A percentile compares a stretch with the other conserved stretches of the same genome.
Evolutionary conservation across 495 filamentous ascomycete genomes (phyloP).

Genomic region (Acidiella bohemica): DNA sequence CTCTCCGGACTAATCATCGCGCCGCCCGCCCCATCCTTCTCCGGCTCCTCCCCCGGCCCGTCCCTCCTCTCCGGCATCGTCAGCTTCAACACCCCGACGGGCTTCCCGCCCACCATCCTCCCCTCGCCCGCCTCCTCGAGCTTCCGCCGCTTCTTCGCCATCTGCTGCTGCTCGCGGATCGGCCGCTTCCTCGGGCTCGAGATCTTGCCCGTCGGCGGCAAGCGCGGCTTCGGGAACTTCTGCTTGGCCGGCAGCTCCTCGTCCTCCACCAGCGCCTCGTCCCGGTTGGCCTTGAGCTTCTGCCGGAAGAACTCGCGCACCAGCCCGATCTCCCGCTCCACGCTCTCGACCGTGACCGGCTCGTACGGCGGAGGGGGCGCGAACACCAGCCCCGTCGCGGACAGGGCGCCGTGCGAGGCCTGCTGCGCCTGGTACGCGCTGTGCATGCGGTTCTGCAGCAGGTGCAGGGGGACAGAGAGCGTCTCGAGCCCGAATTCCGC

Average conservation of each 20-base stretch:
- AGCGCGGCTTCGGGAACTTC: conserved; percentile 75
- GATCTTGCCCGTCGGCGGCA: conserved; percentile 93
- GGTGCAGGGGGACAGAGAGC: conserved; percentile 82
- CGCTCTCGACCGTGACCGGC: conserved; percentile 64
- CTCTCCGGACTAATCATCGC: conserved; percentile 31
- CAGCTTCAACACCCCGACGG: conserved; percentile 27
- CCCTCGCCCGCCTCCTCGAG: conserved; percentile 22
- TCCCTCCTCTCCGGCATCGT: conserved; percentile 22
- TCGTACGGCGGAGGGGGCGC: conserved; percentile 58
- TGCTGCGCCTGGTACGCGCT: conserved; percentile 65
- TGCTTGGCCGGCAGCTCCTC: conserved; percentile 89
- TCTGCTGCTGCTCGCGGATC: conserved; percentile 55
- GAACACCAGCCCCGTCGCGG: conserved; percentile 45
- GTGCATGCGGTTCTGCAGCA: conserved; percentile 81
- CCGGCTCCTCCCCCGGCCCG: conserved; percentile 23
- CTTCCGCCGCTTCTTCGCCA: conserved; percentile 56
- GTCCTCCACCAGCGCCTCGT: conserved; percentile 79
- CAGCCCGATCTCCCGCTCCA: conserved; percentile 68
- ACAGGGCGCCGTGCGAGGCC: conserved; percentile 43
- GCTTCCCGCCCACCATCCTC: conserved; percentile 14
- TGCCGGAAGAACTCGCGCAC: conserved; percentile 79
- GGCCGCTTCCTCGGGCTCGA: conserved; percentile 78
- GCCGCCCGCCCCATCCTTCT: conserved; percentile 25
- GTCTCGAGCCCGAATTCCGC: conserved; percentile 73
- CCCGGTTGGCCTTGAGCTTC: conserved; percentile 68